Percentiles rank a stretch among this genome's conserved stretches.
phyloP scores from a whole-genome alignment of 345 rosid species.

The Stellera chamaejasme region DNA sequence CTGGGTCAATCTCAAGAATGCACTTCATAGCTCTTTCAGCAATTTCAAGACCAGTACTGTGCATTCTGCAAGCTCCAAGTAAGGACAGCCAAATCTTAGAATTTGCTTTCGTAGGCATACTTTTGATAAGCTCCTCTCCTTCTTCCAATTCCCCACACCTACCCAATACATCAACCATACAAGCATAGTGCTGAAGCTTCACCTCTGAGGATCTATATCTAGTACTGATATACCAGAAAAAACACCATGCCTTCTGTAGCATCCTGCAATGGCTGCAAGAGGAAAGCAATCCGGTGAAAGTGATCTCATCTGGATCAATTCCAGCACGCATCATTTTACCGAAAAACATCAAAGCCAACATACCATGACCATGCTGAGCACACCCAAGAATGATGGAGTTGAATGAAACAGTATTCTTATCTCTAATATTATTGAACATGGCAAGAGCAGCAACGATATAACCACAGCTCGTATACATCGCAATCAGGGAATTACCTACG shows the following conservation, averaged over 20 bases:
- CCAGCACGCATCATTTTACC: conserved; percentile 47
- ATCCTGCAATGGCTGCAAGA: conserved; percentile 70
- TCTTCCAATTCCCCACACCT: conserved; percentile 52
- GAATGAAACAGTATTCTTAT: conserved; percentile 59
- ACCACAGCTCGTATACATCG: conserved; percentile 56
- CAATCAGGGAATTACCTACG: conserved; percentile 62
- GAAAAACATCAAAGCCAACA: conserved; percentile 39
- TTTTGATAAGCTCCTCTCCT: conserved; percentile 50
- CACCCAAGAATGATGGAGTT: conserved; percentile 57
- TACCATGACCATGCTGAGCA: conserved; percentile 61
- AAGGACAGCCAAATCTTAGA: conserved; percentile 57
- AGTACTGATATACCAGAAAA: conserved; percentile 40
- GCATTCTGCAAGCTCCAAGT: conserved; percentile 65
- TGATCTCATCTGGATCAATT: conserved; percentile 56
- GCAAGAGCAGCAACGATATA: conserved; percentile 29
- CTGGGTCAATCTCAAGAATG: conserved; percentile 42
- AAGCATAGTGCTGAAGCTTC: conserved; percentile 55
- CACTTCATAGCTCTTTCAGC: conserved; percentile 55
- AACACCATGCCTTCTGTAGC: conserved; percentile 48
- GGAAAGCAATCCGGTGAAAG: conserved; percentile 73
- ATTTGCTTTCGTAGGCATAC: conserved; percentile 46
- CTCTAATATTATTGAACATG: conserved; percentile 31
- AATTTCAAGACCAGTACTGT: conserved; percentile 30
- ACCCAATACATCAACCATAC: conserved; percentile 71
- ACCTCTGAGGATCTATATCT: conserved; percentile 15